phyloP scores from a whole-genome alignment of 805 yeast species.

The Metahyphopichia silvanorum region DNA sequence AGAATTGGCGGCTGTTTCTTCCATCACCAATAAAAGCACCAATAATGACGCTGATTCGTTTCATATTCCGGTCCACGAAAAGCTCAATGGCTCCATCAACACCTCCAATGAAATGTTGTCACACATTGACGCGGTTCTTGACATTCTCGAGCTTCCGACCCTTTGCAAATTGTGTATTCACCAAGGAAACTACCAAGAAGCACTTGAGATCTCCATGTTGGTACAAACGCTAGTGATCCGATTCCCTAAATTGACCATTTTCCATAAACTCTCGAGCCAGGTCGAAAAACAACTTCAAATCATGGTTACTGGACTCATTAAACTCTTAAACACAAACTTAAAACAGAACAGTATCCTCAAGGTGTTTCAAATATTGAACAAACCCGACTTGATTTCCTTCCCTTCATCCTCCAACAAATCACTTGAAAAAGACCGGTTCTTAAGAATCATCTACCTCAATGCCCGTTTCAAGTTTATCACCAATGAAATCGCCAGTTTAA shows the following conservation, averaged over 20 bases:
- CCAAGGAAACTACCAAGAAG: conserved; percentile 85
- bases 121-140: conserved; percentile 70
- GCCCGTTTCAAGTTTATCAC: conserved; percentile 68
- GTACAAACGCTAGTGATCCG: conserved; percentile 65
- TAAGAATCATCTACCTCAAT: conserved; percentile 58
- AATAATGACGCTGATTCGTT: conserved; percentile 10
- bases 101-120: conserved; percentile 40
- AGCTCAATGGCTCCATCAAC: conserved; percentile 15
- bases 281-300: conserved; percentile 54
- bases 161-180: conserved; percentile 78
- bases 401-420: conserved; percentile 3
- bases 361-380: conserved; percentile 68
- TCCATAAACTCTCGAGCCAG: conserved; percentile 47
- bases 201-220: conserved; percentile 77
- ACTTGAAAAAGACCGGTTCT: conserved; percentile 13
- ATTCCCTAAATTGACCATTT: conserved; percentile 58
- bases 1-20: conserved; percentile 8
- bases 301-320: conserved; percentile 71
- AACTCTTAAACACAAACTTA: conserved; percentile 68
- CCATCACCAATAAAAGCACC: neutral
- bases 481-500: conserved; percentile 54
- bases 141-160: conserved; percentile 80
- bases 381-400: conserved; percentile 43
- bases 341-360: conserved; percentile 79
- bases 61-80: conserved; percentile 19